A percentile compares a stretch with the other conserved stretches of the same genome.
These are phyloP conservation scores for Hortiboletus flavorubellus DNA, from an alignment of 768 basidiomycete genomes.

Conservation along the genomic window DNA sequence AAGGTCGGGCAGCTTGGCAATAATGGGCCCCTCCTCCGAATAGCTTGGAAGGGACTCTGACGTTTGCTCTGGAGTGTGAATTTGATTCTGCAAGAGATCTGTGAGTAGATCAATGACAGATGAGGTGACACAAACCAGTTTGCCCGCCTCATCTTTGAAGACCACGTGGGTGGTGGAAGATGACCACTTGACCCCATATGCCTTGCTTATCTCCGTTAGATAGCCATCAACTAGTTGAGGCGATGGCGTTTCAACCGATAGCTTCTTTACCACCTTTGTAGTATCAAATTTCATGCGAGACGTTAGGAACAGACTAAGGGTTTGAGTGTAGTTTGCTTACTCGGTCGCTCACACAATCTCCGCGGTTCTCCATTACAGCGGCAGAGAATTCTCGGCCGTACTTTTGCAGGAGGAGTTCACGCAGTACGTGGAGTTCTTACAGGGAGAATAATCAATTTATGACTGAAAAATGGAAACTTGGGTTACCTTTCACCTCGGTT, in stretches of 20 bases:
- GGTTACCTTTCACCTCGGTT: constrained; percentile 81
- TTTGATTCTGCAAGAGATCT: constrained; percentile 7
- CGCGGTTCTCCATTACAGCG: constrained; percentile 82
- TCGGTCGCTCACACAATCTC: constrained; percentile 77
- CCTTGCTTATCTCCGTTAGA: constrained; percentile 83
- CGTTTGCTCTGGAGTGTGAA: not conserved
- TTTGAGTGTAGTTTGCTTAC: constrained; percentile 41
- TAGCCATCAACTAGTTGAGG: constrained; percentile 81
- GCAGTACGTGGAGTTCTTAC: constrained; percentile 81
- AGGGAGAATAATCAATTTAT: not conserved
- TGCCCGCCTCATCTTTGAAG: constrained; percentile 33
- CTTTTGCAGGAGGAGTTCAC: constrained; percentile 95
- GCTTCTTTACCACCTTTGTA: constrained; percentile 70
- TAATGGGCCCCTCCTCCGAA: constrained; percentile 18
- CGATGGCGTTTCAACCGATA: constrained; percentile 66
- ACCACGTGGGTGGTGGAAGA: constrained; percentile 32
- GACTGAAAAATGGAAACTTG: not conserved
- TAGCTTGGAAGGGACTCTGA: constrained; percentile 27
- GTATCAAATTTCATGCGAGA: not conserved
- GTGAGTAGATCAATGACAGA: constrained; percentile 1
- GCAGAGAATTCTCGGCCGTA: constrained; percentile 88
- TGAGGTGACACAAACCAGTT: constrained; percentile 36
- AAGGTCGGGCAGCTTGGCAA: constrained; percentile 47
- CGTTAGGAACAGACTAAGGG: not conserved
- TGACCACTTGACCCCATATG: constrained; percentile 73